These are phyloP conservation scores for Sporothrix globosa DNA, from an alignment of 2,329 filamentous ascomycete genomes.

Conservation along the genomic window DNA sequence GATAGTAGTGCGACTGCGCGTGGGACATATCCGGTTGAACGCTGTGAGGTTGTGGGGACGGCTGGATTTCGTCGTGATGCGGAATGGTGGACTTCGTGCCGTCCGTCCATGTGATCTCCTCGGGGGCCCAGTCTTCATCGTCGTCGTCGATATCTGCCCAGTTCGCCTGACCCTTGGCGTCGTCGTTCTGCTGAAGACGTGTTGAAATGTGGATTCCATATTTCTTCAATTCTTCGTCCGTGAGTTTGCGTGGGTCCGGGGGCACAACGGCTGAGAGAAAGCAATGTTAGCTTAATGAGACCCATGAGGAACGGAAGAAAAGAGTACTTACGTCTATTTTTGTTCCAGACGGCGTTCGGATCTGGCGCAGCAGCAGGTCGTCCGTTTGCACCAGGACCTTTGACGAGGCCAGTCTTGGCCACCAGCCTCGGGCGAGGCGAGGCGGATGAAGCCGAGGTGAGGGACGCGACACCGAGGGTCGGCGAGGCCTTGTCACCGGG, in stretches of 20 bases:
- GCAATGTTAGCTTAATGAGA: background rate
- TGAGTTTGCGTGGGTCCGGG: conserved; percentile 78
- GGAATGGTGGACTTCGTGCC: conserved; percentile 80
- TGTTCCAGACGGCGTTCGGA: conserved; percentile 81
- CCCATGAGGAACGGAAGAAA: background rate
- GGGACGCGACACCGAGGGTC: conserved; percentile 48
- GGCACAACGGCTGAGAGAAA: conserved; percentile 54
- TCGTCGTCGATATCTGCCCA: conserved; percentile 92
- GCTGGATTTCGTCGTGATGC: conserved; percentile 57
- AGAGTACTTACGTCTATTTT: conserved; percentile 71
- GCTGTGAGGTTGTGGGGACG: conserved; percentile 35
- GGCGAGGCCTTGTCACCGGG: conserved; percentile 55
- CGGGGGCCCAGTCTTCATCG: conserved; percentile 83
- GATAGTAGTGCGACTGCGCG: conserved; percentile 27
- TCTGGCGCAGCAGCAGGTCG: conserved; percentile 67
- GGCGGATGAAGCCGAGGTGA: conserved; percentile 51
- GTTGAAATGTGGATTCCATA: conserved; percentile 85
- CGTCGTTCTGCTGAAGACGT: conserved; percentile 72
- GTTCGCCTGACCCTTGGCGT: conserved; percentile 67
- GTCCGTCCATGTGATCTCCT: conserved; percentile 85
- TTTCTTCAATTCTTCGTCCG: conserved; percentile 84
- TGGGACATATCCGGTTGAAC: conserved; percentile 1
- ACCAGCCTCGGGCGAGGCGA: conserved; percentile 69
- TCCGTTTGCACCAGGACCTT: conserved; percentile 57
- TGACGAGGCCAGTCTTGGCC: conserved; percentile 69